Evolutionary conservation across 202 grass and related monocot species (phyloP), one percentile per base, ranked within the genome.

Genomic region (Bolboschoenoplectus hybrid): DNA sequence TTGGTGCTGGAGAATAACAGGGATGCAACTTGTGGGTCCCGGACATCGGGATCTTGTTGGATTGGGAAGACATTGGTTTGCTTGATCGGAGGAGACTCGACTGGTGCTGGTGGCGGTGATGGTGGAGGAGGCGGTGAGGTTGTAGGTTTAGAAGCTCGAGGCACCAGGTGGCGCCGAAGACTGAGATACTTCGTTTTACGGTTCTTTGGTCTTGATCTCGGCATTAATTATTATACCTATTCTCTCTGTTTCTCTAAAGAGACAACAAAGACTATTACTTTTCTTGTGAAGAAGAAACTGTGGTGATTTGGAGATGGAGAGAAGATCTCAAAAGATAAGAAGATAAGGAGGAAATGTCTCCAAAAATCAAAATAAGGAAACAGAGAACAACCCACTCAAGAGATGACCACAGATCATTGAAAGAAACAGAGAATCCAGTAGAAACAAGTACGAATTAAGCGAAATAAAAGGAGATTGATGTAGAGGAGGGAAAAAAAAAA

Each of bases 111-210:
- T 1, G 49, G 7, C 60, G 14, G 32, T 1, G 79, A 4, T 1
- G 85, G 8, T 40, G 26, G 26, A 35, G 56, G 43, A 7, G 74
- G 41, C 6, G 69, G n/a, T 73, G 43, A 13, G 13, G 38, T 7
- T 8, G 39, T 69, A 16, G 67, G 67, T 69, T 16, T 43, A 53
- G 38, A 56, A 20, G 86, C 57, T 20, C 10, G 52, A 9, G 45
- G 81, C 12, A 67, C 50, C 9, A 93, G 35, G 63, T 90, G 80
- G 2, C 88, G 86, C 38, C 87, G 88, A 9, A 95, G 93, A 65
- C 96, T 98, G 35, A 98, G 84, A 55, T 93, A 98, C 89, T 87
- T 92, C 26, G 81, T 90, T 89, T 68, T 95, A 50, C 89, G 92
- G 12, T 0, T 39, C 82, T 94, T 95, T 1, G 67, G 49, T 51